A percentile compares a stretch with the other conserved stretches of the same genome.
These are phyloP conservation scores for Rutstroemia sp. DNA, from an alignment of 2,329 filamentous ascomycete genomes.

Conservation along the genomic window DNA sequence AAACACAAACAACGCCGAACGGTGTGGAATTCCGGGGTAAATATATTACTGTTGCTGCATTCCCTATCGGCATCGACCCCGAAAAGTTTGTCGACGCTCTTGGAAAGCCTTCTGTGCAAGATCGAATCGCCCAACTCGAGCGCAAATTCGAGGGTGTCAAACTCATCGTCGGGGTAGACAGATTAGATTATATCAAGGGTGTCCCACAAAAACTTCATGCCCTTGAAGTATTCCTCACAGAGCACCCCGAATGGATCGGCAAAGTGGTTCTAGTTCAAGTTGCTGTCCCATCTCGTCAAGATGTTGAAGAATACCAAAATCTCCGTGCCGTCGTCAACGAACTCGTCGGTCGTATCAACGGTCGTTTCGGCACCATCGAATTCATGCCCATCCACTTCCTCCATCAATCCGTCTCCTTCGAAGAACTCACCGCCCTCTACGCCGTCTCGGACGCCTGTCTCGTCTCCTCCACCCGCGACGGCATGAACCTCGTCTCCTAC, in stretches of 20 bases:
- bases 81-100: constrained; percentile 92
- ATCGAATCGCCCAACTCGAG: constrained; percentile 76
- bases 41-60: constrained; percentile 86
- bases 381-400: constrained; percentile 99
- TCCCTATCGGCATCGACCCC: constrained; percentile 95
- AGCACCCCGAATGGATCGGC: constrained; percentile 96
- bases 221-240: constrained; percentile 90
- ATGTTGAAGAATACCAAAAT: constrained; percentile 98
- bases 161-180: constrained; percentile 92
- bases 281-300: constrained; percentile 86
- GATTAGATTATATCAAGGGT: constrained; percentile 97
- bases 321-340: constrained; percentile 93
- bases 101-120: constrained; percentile 76
- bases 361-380: constrained; percentile 92
- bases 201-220: constrained; percentile 97
- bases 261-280: constrained; percentile 96
- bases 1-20: constrained; percentile 76
- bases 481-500: constrained; percentile 98
- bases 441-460: constrained; percentile 87
- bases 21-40: constrained; percentile 86
- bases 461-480: constrained; percentile 91
- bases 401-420: constrained; percentile 90
- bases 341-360: constrained; percentile 93
- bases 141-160: constrained; percentile 95
- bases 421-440: constrained; percentile 90